phyloP scores from a whole-genome alignment of 2,329 filamentous ascomycete species.

The Trichoderma guizhouense region DNA sequence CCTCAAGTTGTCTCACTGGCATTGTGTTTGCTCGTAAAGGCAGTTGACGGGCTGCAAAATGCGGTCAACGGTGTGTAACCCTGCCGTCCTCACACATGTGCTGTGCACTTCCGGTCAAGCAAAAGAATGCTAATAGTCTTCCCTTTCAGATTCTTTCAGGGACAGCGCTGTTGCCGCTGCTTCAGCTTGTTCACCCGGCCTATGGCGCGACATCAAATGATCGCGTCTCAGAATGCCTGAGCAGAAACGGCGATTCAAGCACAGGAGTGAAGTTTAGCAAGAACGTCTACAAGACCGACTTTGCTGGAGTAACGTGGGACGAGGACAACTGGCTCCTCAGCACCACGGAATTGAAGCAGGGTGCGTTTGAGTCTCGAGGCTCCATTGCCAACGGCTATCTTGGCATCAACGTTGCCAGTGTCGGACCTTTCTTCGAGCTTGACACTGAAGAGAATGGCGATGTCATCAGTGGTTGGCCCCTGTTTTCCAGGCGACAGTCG shows the following conservation, averaged over 20 bases:
- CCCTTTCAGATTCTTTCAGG: neutral
- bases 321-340: conserved; percentile 27
- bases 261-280: neutral
- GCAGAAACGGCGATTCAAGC: neutral
- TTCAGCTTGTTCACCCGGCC: neutral
- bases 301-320: conserved; percentile 29
- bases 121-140: neutral
- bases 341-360: conserved; percentile 26
- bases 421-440: conserved; percentile 29
- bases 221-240: neutral
- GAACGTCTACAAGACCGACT: conserved; percentile 25
- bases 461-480: conserved; percentile 63
- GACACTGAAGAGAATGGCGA: conserved; percentile 24
- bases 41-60: neutral
- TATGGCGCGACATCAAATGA: neutral
- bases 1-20: neutral
- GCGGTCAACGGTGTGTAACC: conserved; percentile 5
- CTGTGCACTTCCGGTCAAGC: neutral
- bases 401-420: conserved; percentile 28
- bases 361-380: conserved; percentile 28
- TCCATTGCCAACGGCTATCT: conserved; percentile 31
- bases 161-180: neutral
- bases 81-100: neutral
- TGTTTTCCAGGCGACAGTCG: conserved; percentile 60
- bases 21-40: neutral